Base-by-base conservation (phyloP, 441 rosid species). In the Populus tomentosa region DNA sequence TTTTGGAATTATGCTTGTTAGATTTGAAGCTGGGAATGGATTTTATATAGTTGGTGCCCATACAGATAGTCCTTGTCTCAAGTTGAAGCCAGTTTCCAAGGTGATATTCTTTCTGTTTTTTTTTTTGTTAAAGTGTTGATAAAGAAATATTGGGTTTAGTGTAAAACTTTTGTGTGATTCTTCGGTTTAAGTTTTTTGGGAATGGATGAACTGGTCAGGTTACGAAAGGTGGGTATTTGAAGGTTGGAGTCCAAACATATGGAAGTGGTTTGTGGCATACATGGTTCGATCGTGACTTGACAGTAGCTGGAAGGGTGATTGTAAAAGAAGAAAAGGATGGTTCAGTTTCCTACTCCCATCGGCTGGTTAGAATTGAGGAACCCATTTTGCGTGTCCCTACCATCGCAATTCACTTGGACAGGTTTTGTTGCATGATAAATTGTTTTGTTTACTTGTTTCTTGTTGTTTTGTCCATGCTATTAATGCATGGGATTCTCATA, bases 221-320 rank as follows among this genome's bases (percentile, higher is more conserved):
- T 71, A 81, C 81, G 14, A 94, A 88, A 90, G 91, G 90, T 56
- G 96, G 92, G 30, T 96, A 32, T 85, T 84, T 96, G 86, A 94
- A 90, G 87, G 94, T 91, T 78, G 99, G 98, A 70, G 97, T 96
- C 74, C 99, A 94, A 79, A 84, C 88, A 30, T 96, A 96, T 69
- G 98, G 99, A 79, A 90, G 98, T 82, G 98, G 99, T 6, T 82
- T 96, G 67, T 94, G 98, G 98, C 87, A 96, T 82, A 96, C 98
- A 0, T 96, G 99, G 99, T 94, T 96, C 70, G 98, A 96, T 82
- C 97, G 98, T 69, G 98, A 96, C 88, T 86, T 94, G 95, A 88
- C 98, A 0, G 84, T 92, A 75, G 99, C 98, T 7, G 98, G 99
- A 64, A 88, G 98, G 76, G 96, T 91, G 69, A 89, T 96, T 42